Base-by-base conservation (phyloP, 2,329 filamentous ascomycete genomes). In the Epichloe elymi region DNA sequence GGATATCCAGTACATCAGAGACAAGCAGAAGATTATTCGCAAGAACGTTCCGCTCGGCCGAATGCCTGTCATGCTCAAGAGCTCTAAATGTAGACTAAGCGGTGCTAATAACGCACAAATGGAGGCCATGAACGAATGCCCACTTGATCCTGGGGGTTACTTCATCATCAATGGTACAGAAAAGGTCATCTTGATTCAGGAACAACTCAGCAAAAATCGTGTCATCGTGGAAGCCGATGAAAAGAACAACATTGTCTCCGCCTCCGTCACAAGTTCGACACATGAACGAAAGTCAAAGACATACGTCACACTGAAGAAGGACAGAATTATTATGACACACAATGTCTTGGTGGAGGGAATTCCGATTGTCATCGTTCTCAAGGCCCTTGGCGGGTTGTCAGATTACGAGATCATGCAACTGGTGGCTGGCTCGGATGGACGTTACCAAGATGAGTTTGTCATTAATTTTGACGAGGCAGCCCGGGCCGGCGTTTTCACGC, bases 271-370 rank as follows among this genome's bases (percentile, higher is more conserved):
- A 7, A 94, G 90, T 80, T 96, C 93, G 33, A 97, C 94, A 1
- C 89, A 96, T 67, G 93, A 97, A 67, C 81, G 94, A 60, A 96
- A 97, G 68, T 96, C 93, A 11, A 98, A 98, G 72, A 96, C 88
- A 51, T 96, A 97, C 60, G 88, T 98, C 48, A 80, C 91, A 14
- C 72, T 95, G 50, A 97, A 97, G 70, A 97, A 97, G 66, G 91
- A 95, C 51, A 80, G 86, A 48, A 87, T 98, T 53, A 83, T 85
- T 53, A 76, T 98, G 43, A 85, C 88, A 57, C 93, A 98, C 70
- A 98, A 98, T 65, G 88, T 95, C 43, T 73, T 98, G 7, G 85
- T 84, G 46, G 93, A 98, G 64, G 86, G 93, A 54, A 81, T 98
- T n/a, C 94, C 94, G 0, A 93, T 98, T 51, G 89, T 94, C 42